These are phyloP conservation scores for Pestalotiopsis fici DNA, from an alignment of 2,329 filamentous ascomycete genomes.

Conservation along the genomic window DNA sequence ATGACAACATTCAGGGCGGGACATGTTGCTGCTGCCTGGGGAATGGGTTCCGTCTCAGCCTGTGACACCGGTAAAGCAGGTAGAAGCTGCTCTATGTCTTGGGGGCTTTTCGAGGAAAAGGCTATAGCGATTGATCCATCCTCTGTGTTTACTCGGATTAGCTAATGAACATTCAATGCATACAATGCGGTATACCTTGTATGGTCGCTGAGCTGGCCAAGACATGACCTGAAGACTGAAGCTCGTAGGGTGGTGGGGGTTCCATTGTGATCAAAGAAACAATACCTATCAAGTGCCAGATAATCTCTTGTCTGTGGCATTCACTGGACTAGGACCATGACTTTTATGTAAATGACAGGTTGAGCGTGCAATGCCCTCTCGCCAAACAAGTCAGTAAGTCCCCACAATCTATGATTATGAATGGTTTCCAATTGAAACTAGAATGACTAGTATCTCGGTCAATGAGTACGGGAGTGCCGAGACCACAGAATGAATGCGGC, in stretches of 20 bases:
- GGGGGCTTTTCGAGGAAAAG: neutral
- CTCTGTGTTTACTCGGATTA: neutral
- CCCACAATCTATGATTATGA: no score
- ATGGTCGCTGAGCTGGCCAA: neutral
- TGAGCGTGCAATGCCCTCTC: no score
- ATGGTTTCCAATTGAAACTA: no score
- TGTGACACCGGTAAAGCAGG: neutral
- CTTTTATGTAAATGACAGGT: no score
- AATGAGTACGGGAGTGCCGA: no score
- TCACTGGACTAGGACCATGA: no score
- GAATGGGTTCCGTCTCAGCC: neutral
- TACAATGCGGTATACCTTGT: neutral
- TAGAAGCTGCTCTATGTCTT: neutral
- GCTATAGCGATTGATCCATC: neutral
- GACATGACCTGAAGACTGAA: neutral
- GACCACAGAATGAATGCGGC: no score
- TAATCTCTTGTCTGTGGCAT: no score
- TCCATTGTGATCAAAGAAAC: neutral
- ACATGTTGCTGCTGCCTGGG: neutral
- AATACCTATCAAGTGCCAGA: no score
- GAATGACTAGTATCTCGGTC: no score
- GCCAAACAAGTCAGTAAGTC: no score
- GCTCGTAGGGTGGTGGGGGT: neutral
- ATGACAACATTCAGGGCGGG: constrained; percentile 15
- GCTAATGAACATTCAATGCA: neutral